These are phyloP conservation scores for Apiospora malaysiana DNA, from an alignment of 2,329 filamentous ascomycete species.

Conservation along the genomic window DNA sequence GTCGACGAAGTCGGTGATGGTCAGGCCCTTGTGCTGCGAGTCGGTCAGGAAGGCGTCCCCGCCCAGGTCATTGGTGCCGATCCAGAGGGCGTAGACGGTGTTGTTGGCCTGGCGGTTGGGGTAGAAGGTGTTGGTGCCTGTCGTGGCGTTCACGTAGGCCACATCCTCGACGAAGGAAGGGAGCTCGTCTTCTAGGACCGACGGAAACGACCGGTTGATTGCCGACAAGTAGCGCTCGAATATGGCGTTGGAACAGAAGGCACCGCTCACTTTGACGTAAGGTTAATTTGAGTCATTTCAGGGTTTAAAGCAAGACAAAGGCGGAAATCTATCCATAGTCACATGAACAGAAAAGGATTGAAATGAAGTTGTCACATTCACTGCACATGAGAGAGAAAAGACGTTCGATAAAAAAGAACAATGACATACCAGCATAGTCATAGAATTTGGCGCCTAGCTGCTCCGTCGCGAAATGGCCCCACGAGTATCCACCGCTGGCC, in stretches of 20 bases:
- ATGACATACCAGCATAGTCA: constrained; percentile 64
- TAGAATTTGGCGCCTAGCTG: constrained; percentile 61
- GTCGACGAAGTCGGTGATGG: constrained; percentile 68
- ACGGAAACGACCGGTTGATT: constrained; percentile 64
- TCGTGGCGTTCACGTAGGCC: constrained; percentile 35
- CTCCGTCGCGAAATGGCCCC: constrained; percentile 71
- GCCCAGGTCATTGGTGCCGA: constrained; percentile 82
- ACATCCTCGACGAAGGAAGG: constrained; percentile 61
- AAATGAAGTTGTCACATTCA: not conserved
- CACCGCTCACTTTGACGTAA: constrained; percentile 60
- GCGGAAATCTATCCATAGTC: too few relatives aligned
- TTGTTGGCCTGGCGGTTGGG: constrained; percentile 55
- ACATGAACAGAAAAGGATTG: not conserved
- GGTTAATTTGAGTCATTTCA: too few relatives aligned
- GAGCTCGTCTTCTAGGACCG: constrained; percentile 66
- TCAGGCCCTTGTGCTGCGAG: constrained; percentile 62
- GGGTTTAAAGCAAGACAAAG: too few relatives aligned
- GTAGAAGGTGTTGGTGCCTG: constrained; percentile 45
- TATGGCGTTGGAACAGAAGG: constrained; percentile 74
- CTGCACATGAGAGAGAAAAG: not conserved
- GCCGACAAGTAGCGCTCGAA: constrained; percentile 58
- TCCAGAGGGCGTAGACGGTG: constrained; percentile 79
- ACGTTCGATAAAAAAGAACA: not conserved
- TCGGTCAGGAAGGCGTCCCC: constrained; percentile 69
- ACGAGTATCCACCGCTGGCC: constrained; percentile 69